These are phyloP conservation scores for Corymbia calophylla DNA, from an alignment of 441 rosid genomes.

Conservation along the genomic window DNA sequence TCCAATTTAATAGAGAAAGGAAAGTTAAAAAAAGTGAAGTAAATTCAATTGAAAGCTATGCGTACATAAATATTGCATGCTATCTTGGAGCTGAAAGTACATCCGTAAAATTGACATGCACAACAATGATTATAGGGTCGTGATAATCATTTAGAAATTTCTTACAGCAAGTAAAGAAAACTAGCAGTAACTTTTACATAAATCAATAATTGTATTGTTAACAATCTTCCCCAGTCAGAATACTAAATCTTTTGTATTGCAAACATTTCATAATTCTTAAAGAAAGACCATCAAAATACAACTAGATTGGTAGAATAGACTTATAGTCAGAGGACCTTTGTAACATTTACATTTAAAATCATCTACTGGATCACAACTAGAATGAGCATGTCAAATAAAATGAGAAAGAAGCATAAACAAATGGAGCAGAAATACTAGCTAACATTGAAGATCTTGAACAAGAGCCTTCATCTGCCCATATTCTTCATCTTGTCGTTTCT, in stretches of 20 bases:
- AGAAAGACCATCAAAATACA: background rate
- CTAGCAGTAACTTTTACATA: background rate
- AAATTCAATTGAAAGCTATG: background rate
- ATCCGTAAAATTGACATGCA: background rate
- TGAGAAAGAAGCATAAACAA: background rate
- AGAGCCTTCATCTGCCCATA: conserved; percentile 61
- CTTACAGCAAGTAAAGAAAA: background rate
- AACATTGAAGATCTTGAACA: conserved; percentile 56
- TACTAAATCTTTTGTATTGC: background rate
- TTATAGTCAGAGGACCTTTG: background rate
- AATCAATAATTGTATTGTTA: background rate
- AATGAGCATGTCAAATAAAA: background rate
- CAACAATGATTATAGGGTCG: background rate
- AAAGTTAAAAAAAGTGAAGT: background rate
- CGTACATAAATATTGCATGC: background rate
- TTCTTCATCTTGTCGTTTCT: conserved; percentile 50
- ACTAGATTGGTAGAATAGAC: background rate
- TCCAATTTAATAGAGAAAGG: background rate
- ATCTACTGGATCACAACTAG: background rate
- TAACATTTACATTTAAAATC: background rate
- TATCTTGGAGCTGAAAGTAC: background rate
- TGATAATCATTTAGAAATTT: background rate
- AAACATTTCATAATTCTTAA: background rate
- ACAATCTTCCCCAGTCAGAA: background rate
- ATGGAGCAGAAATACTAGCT: background rate